These are phyloP conservation scores for Trichoderma sp. DNA, from an alignment of 2,329 filamentous ascomycete genomes.

Conservation along the genomic window DNA sequence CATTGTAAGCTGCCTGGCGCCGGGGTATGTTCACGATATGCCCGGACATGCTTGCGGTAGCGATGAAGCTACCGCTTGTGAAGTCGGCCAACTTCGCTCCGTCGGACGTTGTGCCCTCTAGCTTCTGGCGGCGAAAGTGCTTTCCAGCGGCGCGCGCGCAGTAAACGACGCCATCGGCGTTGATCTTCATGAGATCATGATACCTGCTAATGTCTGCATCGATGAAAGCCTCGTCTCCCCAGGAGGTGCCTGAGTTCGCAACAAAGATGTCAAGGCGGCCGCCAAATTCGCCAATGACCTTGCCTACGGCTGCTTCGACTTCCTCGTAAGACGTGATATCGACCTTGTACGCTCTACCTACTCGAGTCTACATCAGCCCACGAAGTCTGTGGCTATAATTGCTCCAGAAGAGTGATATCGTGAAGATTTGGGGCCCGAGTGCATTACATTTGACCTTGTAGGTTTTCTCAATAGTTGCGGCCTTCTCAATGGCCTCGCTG, in stretches of 20 bases:
- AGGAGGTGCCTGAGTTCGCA: conserved; percentile 38
- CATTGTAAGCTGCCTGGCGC: conserved; percentile 72
- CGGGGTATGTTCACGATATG: conserved; percentile 79
- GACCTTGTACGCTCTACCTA: conserved; percentile 30
- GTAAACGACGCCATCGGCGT: conserved; percentile 78
- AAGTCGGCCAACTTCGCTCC: conserved; percentile 1
- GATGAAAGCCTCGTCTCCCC: conserved; percentile 29
- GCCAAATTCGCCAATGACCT: conserved; percentile 38
- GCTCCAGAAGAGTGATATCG: neutral
- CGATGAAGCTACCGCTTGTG: conserved; percentile 13
- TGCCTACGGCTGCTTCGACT: conserved; percentile 38
- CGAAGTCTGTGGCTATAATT: neutral
- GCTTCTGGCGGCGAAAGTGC: conserved; percentile 69
- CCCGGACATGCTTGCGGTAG: conserved; percentile 74
- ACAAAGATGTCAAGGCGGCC: conserved; percentile 40
- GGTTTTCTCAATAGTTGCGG: neutral
- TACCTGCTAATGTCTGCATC: conserved; percentile 40
- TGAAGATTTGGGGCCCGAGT: neutral
- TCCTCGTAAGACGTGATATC: conserved; percentile 30
- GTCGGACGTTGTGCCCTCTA: conserved; percentile 64
- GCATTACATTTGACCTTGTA: conserved; percentile 13
- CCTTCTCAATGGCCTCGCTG: conserved; percentile 1
- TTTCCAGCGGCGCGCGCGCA: conserved; percentile 69
- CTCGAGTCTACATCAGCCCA: neutral
- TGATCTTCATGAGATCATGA: conserved; percentile 50